These are phyloP conservation scores for Hygrophorus russula DNA, from an alignment of 768 basidiomycete species.

Conservation along the genomic window DNA sequence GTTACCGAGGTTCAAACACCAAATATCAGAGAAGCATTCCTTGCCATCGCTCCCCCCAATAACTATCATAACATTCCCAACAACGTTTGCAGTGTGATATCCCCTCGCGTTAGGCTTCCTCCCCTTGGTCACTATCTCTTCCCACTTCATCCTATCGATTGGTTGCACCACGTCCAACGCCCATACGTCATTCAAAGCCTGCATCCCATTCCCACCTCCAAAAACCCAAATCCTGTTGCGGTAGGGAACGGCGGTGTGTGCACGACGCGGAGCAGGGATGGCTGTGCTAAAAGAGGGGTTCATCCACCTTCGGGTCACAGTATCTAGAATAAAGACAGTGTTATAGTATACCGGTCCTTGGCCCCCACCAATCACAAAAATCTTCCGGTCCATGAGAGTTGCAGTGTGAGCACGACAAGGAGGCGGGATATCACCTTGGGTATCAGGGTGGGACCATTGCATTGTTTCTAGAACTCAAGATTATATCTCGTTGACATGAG, in stretches of 20 bases:
- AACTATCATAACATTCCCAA: conserved; percentile 78
- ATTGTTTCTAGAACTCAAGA: conserved; percentile 52
- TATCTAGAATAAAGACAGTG: conserved; percentile 75
- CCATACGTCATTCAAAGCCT: conserved; percentile 89
- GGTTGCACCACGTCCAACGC: conserved; percentile 48
- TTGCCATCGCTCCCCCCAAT: conserved; percentile 88
- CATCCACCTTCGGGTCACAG: conserved; percentile 56
- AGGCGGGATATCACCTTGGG: conserved; percentile 67
- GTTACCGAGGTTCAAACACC: conserved; percentile 78
- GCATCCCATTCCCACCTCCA: conserved; percentile 88
- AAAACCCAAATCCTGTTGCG: conserved; percentile 71
- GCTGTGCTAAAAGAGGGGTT: conserved; percentile 14
- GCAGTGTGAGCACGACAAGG: conserved; percentile 84
- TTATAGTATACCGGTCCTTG: conserved; percentile 77
- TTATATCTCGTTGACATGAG: background rate
- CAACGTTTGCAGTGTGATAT: conserved; percentile 85
- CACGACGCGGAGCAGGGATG: conserved; percentile 61
- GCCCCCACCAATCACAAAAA: conserved; percentile 84
- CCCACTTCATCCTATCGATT: conserved; percentile 30
- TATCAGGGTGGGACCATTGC: conserved; percentile 77
- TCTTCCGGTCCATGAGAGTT: conserved; percentile 68
- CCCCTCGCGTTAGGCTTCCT: conserved; percentile 57
- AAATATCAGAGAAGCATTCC: conserved; percentile 82
- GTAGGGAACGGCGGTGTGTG: conserved; percentile 78
- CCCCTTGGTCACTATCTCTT: conserved; percentile 43